phyloP scores from a whole-genome alignment of 768 basidiomycete species.

The Suillus variegatus region DNA sequence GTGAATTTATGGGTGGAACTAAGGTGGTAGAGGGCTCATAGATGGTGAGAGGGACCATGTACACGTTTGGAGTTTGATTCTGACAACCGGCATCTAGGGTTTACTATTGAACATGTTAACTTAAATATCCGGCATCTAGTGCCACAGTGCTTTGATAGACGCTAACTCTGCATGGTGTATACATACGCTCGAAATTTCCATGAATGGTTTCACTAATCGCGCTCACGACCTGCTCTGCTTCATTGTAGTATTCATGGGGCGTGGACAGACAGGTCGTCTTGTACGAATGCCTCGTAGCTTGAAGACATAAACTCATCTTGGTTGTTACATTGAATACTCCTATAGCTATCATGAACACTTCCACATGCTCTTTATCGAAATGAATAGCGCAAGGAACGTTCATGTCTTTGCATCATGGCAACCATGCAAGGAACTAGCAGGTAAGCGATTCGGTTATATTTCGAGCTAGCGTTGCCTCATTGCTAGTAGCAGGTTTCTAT shows the following conservation, averaged over 20 bases:
- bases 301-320: not conserved
- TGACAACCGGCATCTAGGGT: not conserved
- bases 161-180: not conserved
- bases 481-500: not conserved
- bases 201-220: not conserved
- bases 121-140: not conserved
- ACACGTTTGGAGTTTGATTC: not conserved
- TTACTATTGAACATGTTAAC: not conserved
- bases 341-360: not conserved
- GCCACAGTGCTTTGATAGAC: not conserved
- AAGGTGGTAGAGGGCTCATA: constrained; percentile 19
- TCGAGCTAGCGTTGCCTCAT: not conserved
- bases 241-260: not conserved
- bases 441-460: not conserved
- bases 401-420: not conserved
- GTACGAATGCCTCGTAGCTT: not conserved
- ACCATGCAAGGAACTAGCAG: not conserved
- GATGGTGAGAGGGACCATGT: not conserved
- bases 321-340: not conserved
- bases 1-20: constrained; percentile 82
- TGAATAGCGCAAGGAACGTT: not conserved
- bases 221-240: not conserved
- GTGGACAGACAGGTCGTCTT: not conserved
- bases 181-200: not conserved
- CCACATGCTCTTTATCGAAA: not conserved